A percentile compares a stretch with the other conserved stretches of the same genome.
Evolutionary conservation across 805 yeast species (phyloP).

Genomic region (Candida sphagnicola): DNA sequence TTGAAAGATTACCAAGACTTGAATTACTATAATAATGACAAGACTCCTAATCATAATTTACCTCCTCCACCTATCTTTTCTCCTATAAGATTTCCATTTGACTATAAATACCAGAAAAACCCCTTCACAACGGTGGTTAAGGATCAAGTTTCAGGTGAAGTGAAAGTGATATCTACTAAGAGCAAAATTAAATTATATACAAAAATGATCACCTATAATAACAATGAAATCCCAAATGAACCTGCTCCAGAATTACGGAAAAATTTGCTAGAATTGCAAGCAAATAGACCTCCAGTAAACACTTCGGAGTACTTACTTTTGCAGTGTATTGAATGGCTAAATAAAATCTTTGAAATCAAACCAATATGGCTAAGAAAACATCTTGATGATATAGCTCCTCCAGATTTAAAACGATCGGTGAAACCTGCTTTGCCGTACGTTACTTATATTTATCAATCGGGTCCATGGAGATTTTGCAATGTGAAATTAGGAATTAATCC

Average conservation of each 20-base stretch:
- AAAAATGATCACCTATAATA: conserved; percentile 46
- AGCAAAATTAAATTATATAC: conserved; percentile 50
- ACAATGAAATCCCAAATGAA: conserved; percentile 40
- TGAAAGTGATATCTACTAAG: conserved; percentile 43
- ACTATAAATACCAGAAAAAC: conserved; percentile 74
- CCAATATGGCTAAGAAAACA: conserved; percentile 88
- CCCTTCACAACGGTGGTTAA: conserved; percentile 48
- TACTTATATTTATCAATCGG: conserved; percentile 75
- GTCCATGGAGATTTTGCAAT: conserved; percentile 93
- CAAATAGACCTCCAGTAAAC: conserved; percentile 30
- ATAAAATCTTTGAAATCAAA: conserved; percentile 55
- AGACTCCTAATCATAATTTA: conserved; percentile 40
- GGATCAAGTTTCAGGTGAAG: conserved; percentile 56
- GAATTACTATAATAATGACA: neutral
- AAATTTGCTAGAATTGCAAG: conserved; percentile 26
- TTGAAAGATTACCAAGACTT: neutral
- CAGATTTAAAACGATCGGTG: conserved; percentile 41
- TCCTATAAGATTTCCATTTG: conserved; percentile 68
- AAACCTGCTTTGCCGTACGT: conserved; percentile 82
- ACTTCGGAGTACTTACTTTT: conserved; percentile 29
- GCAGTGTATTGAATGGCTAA: conserved; percentile 42
- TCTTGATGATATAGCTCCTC: conserved; percentile 52
- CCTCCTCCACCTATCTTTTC: conserved; percentile 89
- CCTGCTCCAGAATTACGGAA: conserved; percentile 47
- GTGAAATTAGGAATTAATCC: conserved; percentile 82